Conservation (phyloP, 768 basidiomycete species). For the Cyclocybe aegerita region DNA sequence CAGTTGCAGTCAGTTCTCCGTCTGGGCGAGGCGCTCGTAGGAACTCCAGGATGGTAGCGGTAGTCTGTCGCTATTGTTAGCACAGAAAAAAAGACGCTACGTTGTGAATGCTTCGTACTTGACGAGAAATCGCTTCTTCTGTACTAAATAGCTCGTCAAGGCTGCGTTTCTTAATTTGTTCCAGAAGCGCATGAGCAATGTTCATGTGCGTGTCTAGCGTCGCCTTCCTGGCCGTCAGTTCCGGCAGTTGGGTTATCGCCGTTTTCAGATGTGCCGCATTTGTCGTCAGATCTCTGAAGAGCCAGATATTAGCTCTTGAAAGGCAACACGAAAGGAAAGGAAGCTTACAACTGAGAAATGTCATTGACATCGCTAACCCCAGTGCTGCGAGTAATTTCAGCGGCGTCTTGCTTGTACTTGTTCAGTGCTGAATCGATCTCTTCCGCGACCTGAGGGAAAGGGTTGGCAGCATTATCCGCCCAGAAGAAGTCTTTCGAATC, state of each 20-base stretch:
- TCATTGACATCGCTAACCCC: conserved; percentile 96
- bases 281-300: conserved; percentile 75
- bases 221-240: conserved; percentile 94
- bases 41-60: conserved; percentile 80
- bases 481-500: conserved; percentile 99
- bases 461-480: conserved; percentile 93
- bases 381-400: conserved; percentile 93
- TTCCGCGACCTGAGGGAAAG: conserved; percentile 98
- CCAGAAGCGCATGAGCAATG: conserved; percentile 91
- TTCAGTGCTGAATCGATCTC: conserved; percentile 93
- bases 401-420: conserved; percentile 93
- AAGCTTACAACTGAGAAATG: conserved; percentile 83
- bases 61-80: conserved; percentile 45
- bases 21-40: conserved; percentile 73
- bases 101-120: conserved; percentile 42
- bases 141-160: conserved; percentile 97
- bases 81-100: not conserved
- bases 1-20: conserved; percentile 64
- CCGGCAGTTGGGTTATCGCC: conserved; percentile 95
- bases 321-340: not conserved
- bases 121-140: conserved; percentile 88
- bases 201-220: conserved; percentile 99
- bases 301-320: not conserved
- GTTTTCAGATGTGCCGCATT: conserved; percentile 96
- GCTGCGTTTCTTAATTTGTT: conserved; percentile 92